Conservation (phyloP, 2,329 filamentous ascomycete genomes). For the Lecanoromycetidae sp. region DNA sequence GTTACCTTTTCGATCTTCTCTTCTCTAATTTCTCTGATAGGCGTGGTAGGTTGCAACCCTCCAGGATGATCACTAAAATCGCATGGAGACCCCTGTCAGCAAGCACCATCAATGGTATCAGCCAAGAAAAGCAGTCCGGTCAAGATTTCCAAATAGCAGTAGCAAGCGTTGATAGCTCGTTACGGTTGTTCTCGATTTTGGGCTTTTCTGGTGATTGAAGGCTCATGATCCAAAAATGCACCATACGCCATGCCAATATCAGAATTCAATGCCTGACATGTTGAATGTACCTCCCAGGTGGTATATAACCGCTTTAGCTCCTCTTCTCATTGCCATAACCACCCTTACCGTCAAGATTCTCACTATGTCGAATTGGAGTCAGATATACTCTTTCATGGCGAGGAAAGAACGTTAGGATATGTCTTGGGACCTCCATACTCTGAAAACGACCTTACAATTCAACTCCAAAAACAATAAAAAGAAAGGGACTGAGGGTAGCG, state of each 20-base stretch:
- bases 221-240: neutral
- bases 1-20: constrained; percentile 3
- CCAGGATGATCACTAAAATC: constrained; percentile 54
- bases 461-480: too few relatives aligned
- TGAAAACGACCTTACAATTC: too few relatives aligned
- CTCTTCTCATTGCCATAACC: constrained; percentile 51
- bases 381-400: too few relatives aligned
- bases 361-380: too few relatives aligned
- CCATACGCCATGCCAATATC: neutral
- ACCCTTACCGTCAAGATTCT: constrained; percentile 45
- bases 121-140: constrained; percentile 14
- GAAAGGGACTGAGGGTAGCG: too few relatives aligned
- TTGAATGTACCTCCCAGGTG: constrained; percentile 9
- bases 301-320: neutral
- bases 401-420: too few relatives aligned
- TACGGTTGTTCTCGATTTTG: constrained; percentile 20
- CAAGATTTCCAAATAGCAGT: constrained; percentile 34
- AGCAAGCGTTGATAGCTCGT: constrained; percentile 35
- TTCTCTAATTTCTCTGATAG: neutral
- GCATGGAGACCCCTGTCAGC: constrained; percentile 50
- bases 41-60: constrained; percentile 40
- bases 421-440: too few relatives aligned
- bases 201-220: neutral
- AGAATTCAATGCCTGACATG: neutral
- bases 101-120: constrained; percentile 12